These are phyloP conservation scores for Erythrophleum fordii DNA, from an alignment of 306 rosid genomes.

Conservation along the genomic window DNA sequence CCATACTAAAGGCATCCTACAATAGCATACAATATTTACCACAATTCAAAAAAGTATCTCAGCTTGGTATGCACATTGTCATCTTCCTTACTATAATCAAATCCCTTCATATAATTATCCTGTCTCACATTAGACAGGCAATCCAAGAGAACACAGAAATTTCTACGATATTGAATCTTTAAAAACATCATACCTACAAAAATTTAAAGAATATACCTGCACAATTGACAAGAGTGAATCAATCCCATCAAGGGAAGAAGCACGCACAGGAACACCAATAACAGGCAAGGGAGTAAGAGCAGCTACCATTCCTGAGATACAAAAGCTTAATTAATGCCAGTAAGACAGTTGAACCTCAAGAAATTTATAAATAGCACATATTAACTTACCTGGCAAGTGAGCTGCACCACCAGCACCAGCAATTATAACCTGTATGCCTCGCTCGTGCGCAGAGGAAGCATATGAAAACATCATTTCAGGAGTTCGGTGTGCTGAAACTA, in stretches of 20 bases:
- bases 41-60: neutral
- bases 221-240: conserved; percentile 91
- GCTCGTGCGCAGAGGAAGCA: conserved; percentile 67
- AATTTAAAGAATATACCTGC: conserved; percentile 58
- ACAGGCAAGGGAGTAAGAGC: conserved; percentile 82
- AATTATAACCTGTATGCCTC: conserved; percentile 84
- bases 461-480: conserved; percentile 79
- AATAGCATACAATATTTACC: neutral
- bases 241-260: conserved; percentile 75
- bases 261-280: conserved; percentile 91
- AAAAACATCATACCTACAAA: neutral
- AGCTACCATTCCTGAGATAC: conserved; percentile 87
- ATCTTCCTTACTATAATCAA: neutral
- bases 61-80: neutral
- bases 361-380: conserved; percentile 10
- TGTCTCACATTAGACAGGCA: neutral
- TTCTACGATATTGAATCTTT: conserved; percentile 4
- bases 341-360: neutral
- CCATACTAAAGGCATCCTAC: neutral
- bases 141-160: neutral
- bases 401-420: conserved; percentile 99
- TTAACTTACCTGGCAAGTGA: conserved; percentile 78
- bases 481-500: conserved; percentile 93
- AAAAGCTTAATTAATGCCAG: conserved; percentile 28
- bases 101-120: neutral